These are phyloP conservation scores for Haberlea rhodopensis DNA, from an alignment of 257 asterid genomes.

Conservation along the genomic window DNA sequence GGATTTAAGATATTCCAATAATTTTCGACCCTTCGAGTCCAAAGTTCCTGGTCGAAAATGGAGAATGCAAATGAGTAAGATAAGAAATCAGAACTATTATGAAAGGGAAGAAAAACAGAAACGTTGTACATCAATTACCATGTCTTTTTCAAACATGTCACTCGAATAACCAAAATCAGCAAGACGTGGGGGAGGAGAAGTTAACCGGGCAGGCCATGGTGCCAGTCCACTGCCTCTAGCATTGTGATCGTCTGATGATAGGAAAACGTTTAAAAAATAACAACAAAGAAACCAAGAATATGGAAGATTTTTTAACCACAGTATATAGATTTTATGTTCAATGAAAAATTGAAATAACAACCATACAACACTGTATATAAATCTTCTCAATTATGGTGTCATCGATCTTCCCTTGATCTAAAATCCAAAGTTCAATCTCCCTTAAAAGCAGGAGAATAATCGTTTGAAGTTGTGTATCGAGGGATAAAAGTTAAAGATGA, in stretches of 20 bases:
- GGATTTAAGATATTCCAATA: constrained; percentile 74
- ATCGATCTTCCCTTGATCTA: no score
- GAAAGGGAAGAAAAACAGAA: no score
- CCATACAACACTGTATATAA: not conserved
- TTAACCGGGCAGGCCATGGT: constrained; percentile 93
- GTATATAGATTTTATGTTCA: no score
- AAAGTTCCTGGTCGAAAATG: constrained; percentile 52
- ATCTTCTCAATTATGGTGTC: no score
- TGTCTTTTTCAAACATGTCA: constrained; percentile 82
- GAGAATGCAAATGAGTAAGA: constrained; percentile 11
- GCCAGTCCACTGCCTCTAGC: constrained; percentile 78
- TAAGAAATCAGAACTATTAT: constrained; percentile 22
- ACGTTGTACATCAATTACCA: constrained; percentile 43
- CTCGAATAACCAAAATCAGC: constrained; percentile 90
- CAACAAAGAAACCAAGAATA: no score
- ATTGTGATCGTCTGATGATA: constrained; percentile 73
- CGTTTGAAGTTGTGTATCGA: not conserved
- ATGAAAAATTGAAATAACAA: not conserved
- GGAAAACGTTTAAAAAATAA: no score
- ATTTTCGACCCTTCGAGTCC: constrained; percentile 80
- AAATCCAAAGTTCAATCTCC: constrained; percentile 1
- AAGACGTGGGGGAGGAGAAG: constrained; percentile 91
- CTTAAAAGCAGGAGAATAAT: not conserved
- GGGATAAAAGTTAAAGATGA: not conserved
- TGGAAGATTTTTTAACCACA: no score